Base-by-base conservation (phyloP, 352 stramenopile genomes). In the Globisporangium parvum region DNA sequence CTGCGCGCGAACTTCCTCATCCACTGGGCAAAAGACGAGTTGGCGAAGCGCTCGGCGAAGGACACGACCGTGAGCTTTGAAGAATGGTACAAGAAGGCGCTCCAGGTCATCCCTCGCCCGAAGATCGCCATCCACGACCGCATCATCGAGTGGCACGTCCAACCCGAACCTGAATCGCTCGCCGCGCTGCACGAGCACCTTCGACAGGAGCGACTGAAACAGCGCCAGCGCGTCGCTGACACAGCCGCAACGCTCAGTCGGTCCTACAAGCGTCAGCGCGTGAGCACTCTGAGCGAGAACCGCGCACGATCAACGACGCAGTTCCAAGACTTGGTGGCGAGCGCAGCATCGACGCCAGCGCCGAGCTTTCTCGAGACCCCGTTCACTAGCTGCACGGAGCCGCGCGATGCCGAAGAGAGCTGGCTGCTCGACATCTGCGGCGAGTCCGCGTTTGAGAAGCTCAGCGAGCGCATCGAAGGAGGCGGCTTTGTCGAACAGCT, bases 1-100 rank as follows among this genome's bases (percentile, higher is more conserved):
- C 53, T 91, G 11, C 75, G 80, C 20, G 51, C 53, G 31, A 71
- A 64, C 11, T 95, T 95, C 47, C 58, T 91, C 31, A 77, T 76
- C 41, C 58, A 72, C 11, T 94, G 84, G 84, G 81, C 77, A 1
- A 81, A 81, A 26, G 81, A 94, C 17, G 84, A 94, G 52, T 75
- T 81, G 44, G 55, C 21, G 0, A 65, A 67, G 40, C 67, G 68
- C 15, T 66, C 55, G 33, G 28, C 50, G 0, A 47, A 46, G 15
- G 51, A 57, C 12, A 55, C 60, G 2, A 39, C 41, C 0, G 10
- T 48, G 9, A 66, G 64, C 20, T 86, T 89, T 31, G 69, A 85
- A 0, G 49, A 76, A 1, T 91, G 81, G 81, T 85, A 82, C 51
- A 51, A 56, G 28, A 74, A 69, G 39, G 69, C 76, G 20, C 26